phyloP scores from a whole-genome alignment of 306 rosid species.

The Cicer arietinum region DNA sequence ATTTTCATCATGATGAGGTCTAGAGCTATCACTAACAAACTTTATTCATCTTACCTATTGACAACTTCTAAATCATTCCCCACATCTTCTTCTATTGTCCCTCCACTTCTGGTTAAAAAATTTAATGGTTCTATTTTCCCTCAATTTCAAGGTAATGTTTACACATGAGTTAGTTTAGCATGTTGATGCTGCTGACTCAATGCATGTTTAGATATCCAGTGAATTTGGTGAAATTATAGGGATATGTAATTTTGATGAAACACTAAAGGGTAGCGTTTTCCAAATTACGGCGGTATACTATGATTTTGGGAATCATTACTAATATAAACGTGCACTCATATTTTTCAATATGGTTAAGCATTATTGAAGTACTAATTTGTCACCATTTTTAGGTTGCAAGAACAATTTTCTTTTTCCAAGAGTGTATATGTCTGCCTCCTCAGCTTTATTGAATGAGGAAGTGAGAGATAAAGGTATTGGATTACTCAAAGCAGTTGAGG shows the following conservation, averaged over 20 bases:
- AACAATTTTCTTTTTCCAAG: slow-evolving; percentile 28
- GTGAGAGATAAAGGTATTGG: slow-evolving; percentile 35
- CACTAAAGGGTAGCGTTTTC: no score
- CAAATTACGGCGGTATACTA: no score
- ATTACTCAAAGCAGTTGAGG: slow-evolving; percentile 58
- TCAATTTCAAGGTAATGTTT: slow-evolving; percentile 39
- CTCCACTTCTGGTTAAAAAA: slow-evolving; percentile 32
- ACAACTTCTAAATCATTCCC: slow-evolving; percentile 41
- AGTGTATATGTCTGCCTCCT: slow-evolving; percentile 42
- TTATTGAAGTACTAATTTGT: not conserved
- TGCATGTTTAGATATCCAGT: no score
- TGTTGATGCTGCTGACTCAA: not conserved
- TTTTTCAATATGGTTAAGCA: not conserved
- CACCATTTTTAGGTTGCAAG: slow-evolving; percentile 39
- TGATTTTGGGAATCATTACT: no score
- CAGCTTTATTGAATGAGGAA: slow-evolving; percentile 43
- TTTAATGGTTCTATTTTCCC: slow-evolving; percentile 33
- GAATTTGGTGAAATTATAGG: no score
- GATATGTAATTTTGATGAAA: no score
- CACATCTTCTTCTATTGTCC: slow-evolving; percentile 32
- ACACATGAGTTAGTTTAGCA: not conserved
- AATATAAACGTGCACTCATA: no score
- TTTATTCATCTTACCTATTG: slow-evolving; percentile 39
- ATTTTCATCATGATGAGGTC: slow-evolving; percentile 54
- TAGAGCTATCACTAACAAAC: slow-evolving; percentile 44